Conservation (phyloP, 345 rosid species). For the Arabis alpina region DNA sequence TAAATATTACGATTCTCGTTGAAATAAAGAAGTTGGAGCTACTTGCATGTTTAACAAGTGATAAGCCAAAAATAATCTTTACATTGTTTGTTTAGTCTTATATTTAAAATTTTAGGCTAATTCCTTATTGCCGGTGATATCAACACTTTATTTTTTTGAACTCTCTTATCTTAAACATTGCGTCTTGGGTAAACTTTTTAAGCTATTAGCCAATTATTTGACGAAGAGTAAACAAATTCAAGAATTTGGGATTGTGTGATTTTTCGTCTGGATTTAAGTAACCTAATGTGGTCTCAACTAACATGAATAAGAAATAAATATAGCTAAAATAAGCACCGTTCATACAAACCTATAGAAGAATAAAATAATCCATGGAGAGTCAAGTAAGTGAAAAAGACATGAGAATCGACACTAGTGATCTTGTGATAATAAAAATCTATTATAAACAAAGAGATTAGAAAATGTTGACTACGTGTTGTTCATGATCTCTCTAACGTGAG, state of each 20-base stretch:
- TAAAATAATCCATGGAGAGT: slow-evolving; percentile 6
- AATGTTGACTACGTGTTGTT: slow-evolving; percentile 32
- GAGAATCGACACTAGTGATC: slow-evolving; percentile 17
- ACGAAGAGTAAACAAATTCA: neutral
- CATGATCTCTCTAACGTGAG: slow-evolving; percentile 40
- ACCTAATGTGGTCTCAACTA: slow-evolving; percentile 18
- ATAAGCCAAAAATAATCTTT: too few relatives aligned
- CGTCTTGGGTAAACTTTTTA: slow-evolving; percentile 3
- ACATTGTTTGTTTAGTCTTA: too few relatives aligned
- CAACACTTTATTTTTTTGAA: too few relatives aligned
- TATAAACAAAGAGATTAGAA: too few relatives aligned
- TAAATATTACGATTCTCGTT: slow-evolving; percentile 6
- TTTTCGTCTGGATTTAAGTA: neutral
- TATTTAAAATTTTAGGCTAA: too few relatives aligned
- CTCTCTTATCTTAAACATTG: slow-evolving; percentile 6
- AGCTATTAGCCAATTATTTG: slow-evolving; percentile 15
- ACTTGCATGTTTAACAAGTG: too few relatives aligned
- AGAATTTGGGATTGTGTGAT: slow-evolving; percentile 3
- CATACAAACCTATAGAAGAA: neutral
- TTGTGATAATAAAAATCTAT: slow-evolving; percentile 18
- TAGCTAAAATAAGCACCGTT: slow-evolving; percentile 25
- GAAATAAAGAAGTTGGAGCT: slow-evolving; percentile 11
- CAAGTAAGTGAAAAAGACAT: slow-evolving; percentile 35
- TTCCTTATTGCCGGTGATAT: too few relatives aligned
- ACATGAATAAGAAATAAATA: neutral